Conservation (phyloP, 2,329 filamentous ascomycete species). For the Alternaria panax region DNA sequence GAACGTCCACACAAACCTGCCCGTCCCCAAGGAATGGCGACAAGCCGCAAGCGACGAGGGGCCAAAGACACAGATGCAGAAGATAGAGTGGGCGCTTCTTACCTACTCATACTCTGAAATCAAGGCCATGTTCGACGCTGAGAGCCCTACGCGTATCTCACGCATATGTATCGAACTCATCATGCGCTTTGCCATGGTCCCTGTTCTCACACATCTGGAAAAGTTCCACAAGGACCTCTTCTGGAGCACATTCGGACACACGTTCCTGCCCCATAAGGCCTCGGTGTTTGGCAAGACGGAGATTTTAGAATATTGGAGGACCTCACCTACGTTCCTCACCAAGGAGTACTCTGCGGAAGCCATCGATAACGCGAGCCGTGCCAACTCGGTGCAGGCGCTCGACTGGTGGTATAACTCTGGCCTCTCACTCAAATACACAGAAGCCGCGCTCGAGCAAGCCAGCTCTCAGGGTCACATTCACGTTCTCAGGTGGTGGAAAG, state of each 20-base stretch:
- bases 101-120: slow-evolving; percentile 74
- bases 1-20: slow-evolving; percentile 79
- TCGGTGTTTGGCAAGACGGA: slow-evolving; percentile 86
- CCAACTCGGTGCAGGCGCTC: slow-evolving; percentile 83
- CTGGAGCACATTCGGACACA: slow-evolving; percentile 82
- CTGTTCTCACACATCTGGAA: slow-evolving; percentile 77
- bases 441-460: slow-evolving; percentile 85
- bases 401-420: slow-evolving; percentile 91
- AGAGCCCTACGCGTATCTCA: slow-evolving; percentile 77
- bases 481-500: slow-evolving; percentile 93
- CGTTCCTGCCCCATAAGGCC: slow-evolving; percentile 85
- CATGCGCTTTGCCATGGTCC: slow-evolving; percentile 86
- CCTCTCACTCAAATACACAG: slow-evolving; percentile 82
- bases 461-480: slow-evolving; percentile 83
- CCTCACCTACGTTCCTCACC: slow-evolving; percentile 79
- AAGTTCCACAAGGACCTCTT: slow-evolving; percentile 76
- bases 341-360: slow-evolving; percentile 88
- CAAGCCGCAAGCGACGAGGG: slow-evolving; percentile 68
- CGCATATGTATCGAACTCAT: slow-evolving; percentile 85
- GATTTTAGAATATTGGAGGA: slow-evolving; percentile 90
- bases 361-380: slow-evolving; percentile 84
- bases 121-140: slow-evolving; percentile 74
- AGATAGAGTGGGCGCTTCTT: slow-evolving; percentile 85
- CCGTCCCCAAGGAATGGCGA: slow-evolving; percentile 76
- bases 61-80: slow-evolving; percentile 74